phyloP scores from a whole-genome alignment of 169 alveolate species.

The Pseudocohnilembus persalinus region DNA sequence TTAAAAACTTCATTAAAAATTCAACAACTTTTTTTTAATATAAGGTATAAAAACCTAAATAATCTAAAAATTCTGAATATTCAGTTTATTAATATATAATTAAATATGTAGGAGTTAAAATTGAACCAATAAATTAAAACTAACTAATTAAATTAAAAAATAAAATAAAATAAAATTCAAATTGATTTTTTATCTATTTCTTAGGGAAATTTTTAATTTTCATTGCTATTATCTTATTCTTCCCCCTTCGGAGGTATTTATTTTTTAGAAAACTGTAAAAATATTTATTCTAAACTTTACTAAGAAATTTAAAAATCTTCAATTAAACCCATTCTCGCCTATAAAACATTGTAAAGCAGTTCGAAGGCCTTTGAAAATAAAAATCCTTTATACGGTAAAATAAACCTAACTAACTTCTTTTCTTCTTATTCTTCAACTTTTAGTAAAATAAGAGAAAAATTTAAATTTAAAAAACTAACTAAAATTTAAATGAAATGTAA shows the following conservation, averaged over 20 bases:
- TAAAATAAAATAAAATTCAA: too few species aligned
- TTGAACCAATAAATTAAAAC: not conserved
- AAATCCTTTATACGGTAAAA: not conserved
- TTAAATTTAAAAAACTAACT: not conserved
- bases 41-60: too few species aligned
- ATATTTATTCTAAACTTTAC: constrained; percentile 44
- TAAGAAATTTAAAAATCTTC: constrained; percentile 35
- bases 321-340: not conserved
- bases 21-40: too few species aligned
- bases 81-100: not conserved
- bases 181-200: not conserved
- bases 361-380: not conserved
- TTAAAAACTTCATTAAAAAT: too few species aligned
- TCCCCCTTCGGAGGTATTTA: too few species aligned
- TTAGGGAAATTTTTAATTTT: not conserved
- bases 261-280: constrained; percentile 40
- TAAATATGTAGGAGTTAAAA: not conserved
- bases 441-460: too few species aligned
- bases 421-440: not conserved
- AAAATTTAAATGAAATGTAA: too few species aligned
- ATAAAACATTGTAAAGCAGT: not conserved
- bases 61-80: too few species aligned
- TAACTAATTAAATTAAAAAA: not conserved
- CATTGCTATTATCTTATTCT: too few species aligned
- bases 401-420: too few species aligned